Percentiles rank a stretch among this genome's conserved stretches.
phyloP scores from a whole-genome alignment of 805 yeast genomes.

The Jamesozyma piceae region DNA sequence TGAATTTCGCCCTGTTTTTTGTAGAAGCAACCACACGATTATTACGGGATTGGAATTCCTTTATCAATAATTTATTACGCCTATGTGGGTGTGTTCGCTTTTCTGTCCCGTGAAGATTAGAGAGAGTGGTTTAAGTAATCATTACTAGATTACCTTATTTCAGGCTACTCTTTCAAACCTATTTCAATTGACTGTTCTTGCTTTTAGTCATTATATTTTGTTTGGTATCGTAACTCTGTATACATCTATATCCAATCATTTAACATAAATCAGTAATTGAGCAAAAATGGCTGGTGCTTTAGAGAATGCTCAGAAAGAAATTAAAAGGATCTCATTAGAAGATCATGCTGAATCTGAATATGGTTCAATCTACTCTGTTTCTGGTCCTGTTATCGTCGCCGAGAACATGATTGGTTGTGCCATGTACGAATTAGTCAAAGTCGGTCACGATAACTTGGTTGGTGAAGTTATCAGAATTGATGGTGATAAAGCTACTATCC shows the following conservation, averaged over 20 bases:
- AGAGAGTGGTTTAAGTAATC: no score
- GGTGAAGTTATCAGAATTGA: conserved; percentile 98
- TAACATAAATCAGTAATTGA: background rate
- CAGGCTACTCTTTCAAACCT: no score
- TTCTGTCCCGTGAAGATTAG: no score
- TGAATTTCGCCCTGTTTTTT: background rate
- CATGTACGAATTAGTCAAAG: conserved; percentile 97
- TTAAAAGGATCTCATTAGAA: conserved; percentile 75
- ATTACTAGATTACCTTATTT: no score
- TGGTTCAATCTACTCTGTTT: conserved; percentile 87
- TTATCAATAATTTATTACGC: no score
- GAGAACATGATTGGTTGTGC: conserved; percentile 99
- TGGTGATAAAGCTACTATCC: conserved; percentile 95
- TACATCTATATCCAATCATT: no score
- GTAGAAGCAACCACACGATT: background rate
- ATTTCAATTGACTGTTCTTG: no score
- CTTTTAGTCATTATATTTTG: no score
- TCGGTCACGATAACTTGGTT: conserved; percentile 92
- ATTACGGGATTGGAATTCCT: no score
- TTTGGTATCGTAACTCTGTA: no score
- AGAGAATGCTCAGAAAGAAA: conserved; percentile 92
- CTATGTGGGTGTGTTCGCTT: no score
- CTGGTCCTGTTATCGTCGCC: conserved; percentile 97
- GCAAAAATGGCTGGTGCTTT: conserved; percentile 76
- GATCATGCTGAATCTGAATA: conserved; percentile 65